Evolutionary conservation across 2,329 filamentous ascomycete species (phyloP).

Genomic region (Orbilia javanica): DNA sequence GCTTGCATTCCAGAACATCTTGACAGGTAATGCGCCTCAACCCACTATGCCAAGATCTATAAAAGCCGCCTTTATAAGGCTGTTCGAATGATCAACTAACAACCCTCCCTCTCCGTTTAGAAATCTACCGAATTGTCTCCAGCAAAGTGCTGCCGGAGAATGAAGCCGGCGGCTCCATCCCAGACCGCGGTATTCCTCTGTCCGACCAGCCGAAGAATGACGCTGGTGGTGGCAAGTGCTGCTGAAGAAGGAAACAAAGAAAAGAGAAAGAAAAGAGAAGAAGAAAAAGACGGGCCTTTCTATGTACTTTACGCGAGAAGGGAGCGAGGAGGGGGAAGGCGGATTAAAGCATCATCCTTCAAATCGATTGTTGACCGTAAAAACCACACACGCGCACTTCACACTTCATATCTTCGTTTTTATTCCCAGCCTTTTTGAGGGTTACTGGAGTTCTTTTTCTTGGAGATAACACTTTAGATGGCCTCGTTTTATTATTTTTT

Average conservation of each 20-base stretch:
- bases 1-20: conserved; percentile 98
- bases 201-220: conserved; percentile 85
- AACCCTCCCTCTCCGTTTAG: conserved; percentile 67
- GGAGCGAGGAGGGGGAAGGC: neutral
- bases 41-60: neutral
- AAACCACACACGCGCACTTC: too few relatives aligned
- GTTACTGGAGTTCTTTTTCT: conserved; percentile 35
- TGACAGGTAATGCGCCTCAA: conserved; percentile 79
- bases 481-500: conserved; percentile 7
- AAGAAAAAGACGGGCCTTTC: conserved; percentile 2
- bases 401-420: conserved; percentile 27
- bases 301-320: conserved; percentile 20
- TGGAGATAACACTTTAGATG: conserved; percentile 48
- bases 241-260: conserved; percentile 68
- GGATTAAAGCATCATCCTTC: conserved; percentile 10
- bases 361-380: conserved; percentile 39
- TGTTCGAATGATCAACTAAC: neutral
- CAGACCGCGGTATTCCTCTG: conserved; percentile 85
- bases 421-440: conserved; percentile 32
- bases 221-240: conserved; percentile 84
- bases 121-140: conserved; percentile 99
- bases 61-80: neutral
- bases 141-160: conserved; percentile 90
- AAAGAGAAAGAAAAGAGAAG: neutral
- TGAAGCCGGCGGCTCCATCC: conserved; percentile 82